A percentile compares a stretch with the other conserved stretches of the same genome.
Evolutionary conservation across 2,329 filamentous ascomycete genomes (phyloP).

Genomic region (Chaetothyriales sp.): DNA sequence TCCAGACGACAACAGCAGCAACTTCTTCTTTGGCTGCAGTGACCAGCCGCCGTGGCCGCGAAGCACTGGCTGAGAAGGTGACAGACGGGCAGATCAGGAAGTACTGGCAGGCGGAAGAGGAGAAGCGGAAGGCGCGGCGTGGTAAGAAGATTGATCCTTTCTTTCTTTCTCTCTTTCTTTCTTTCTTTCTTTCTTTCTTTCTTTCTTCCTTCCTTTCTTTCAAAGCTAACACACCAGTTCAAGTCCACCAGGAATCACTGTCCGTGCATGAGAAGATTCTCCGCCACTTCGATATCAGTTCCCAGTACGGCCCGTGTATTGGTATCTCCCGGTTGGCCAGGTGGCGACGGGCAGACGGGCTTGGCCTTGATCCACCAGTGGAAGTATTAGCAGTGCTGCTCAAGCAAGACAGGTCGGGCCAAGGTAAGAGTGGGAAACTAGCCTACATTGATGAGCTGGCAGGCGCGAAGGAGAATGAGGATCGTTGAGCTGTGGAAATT

Average conservation of each 20-base stretch:
- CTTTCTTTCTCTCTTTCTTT: conserved; percentile 12
- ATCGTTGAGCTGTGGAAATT: background rate
- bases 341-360: conserved; percentile 69
- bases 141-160: conserved; percentile 19
- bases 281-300: conserved; percentile 81
- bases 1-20: conserved; percentile 1
- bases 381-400: conserved; percentile 79
- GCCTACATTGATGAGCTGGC: conserved; percentile 17
- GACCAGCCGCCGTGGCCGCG: conserved; percentile 19
- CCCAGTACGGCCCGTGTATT: conserved; percentile 81
- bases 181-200: background rate
- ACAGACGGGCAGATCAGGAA: conserved; percentile 52
- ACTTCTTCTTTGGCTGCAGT: no score
- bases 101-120: conserved; percentile 66
- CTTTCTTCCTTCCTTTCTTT: background rate
- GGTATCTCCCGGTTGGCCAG: conserved; percentile 67
- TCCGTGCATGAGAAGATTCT: conserved; percentile 68
- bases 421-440: conserved; percentile 9
- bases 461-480: conserved; percentile 5
- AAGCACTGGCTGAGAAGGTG: conserved; percentile 43
- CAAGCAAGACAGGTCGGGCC: conserved; percentile 34
- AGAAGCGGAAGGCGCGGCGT: conserved; percentile 48
- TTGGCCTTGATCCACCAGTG: conserved; percentile 76
- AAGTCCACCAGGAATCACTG: conserved; percentile 63
- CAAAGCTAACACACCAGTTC: background rate